Conservation (phyloP, 106 monocot genomes). For the Agapanthus africanus region DNA sequence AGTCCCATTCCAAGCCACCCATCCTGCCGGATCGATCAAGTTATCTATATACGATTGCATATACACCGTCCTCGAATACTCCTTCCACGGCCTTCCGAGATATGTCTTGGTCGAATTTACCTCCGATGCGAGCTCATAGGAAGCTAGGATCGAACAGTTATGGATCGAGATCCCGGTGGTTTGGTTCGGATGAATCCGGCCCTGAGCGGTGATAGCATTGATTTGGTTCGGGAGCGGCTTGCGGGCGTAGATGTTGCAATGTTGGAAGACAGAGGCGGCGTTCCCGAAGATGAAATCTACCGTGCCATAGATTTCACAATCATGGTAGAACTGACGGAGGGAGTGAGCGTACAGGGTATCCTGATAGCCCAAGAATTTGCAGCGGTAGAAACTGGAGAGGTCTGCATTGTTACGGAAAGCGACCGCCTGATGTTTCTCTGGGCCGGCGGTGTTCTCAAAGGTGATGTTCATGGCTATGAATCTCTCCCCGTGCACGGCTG, state of each 20-base stretch:
- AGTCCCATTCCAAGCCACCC: slow-evolving; percentile 14
- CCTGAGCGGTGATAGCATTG: slow-evolving; percentile 10
- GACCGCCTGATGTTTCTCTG: slow-evolving; percentile 68
- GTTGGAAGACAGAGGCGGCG: slow-evolving; percentile 9
- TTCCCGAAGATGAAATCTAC: slow-evolving; percentile 20
- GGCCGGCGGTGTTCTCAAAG: slow-evolving; percentile 66
- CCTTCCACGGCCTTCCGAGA: slow-evolving; percentile 17
- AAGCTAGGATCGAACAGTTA: slow-evolving; percentile 1
- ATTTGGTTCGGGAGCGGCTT: not conserved
- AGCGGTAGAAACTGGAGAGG: slow-evolving; percentile 12
- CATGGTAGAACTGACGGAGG: slow-evolving; percentile 11
- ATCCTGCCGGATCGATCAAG: slow-evolving; percentile 8
- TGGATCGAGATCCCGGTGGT: slow-evolving; percentile 21
- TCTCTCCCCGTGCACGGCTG: slow-evolving; percentile 8
- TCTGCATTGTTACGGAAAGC: slow-evolving; percentile 33
- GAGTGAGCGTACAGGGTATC: slow-evolving; percentile 17
- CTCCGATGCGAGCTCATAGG: not conserved
- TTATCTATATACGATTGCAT: slow-evolving; percentile 7
- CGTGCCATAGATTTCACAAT: slow-evolving; percentile 16
- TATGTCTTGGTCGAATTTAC: not conserved
- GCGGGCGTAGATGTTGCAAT: slow-evolving; percentile 10
- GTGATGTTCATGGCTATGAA: slow-evolving; percentile 16
- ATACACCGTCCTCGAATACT: slow-evolving; percentile 15
- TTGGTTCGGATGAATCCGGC: slow-evolving; percentile 8
- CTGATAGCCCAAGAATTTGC: slow-evolving; percentile 12